Percentiles rank a stretch among this genome's conserved stretches.
Evolutionary conservation across 129 eudicot genomes (phyloP).

Genomic region (Flaveria ramosissima): DNA sequence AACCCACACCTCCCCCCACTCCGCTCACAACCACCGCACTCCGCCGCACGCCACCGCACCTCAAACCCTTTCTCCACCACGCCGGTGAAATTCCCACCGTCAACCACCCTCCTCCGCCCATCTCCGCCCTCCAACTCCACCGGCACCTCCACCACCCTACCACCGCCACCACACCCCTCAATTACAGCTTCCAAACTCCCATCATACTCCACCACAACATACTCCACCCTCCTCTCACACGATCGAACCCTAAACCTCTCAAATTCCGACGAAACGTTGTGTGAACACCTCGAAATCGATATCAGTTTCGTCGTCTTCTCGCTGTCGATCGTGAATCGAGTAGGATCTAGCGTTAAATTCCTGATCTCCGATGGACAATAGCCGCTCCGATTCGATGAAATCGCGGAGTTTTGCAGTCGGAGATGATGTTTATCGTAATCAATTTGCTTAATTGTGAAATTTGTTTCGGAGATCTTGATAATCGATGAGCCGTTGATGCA

Average conservation of each 20-base stretch:
- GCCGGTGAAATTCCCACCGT: constrained; percentile 14
- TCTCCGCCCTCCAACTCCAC: constrained; percentile 37
- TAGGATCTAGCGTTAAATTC: constrained; percentile 21
- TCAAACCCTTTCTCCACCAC: constrained; percentile 51
- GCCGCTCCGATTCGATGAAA: not conserved
- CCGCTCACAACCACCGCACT: constrained; percentile 39
- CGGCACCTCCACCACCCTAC: constrained; percentile 29
- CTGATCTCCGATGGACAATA: not conserved
- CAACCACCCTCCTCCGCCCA: constrained; percentile 4
- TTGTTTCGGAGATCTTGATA: constrained; percentile 21
- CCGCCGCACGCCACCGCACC: constrained; percentile 51
- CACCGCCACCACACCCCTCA: constrained; percentile 25
- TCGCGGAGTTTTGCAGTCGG: constrained; percentile 17
- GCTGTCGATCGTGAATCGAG: not conserved
- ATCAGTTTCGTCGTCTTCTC: not conserved
- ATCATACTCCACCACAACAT: constrained; percentile 35
- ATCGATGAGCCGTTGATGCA: constrained; percentile 35
- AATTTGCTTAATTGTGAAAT: constrained; percentile 28
- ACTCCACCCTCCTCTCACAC: constrained; percentile 8
- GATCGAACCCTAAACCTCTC: constrained; percentile 11
- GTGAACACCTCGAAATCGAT: constrained; percentile 9
- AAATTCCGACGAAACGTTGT: not conserved
- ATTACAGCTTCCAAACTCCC: constrained; percentile 12
- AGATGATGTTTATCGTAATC: constrained; percentile 7
- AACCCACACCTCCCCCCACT: constrained; percentile 77